Evolutionary conservation across 805 yeast genomes (phyloP).

Genomic region (Hanseniaspora vineae): DNA sequence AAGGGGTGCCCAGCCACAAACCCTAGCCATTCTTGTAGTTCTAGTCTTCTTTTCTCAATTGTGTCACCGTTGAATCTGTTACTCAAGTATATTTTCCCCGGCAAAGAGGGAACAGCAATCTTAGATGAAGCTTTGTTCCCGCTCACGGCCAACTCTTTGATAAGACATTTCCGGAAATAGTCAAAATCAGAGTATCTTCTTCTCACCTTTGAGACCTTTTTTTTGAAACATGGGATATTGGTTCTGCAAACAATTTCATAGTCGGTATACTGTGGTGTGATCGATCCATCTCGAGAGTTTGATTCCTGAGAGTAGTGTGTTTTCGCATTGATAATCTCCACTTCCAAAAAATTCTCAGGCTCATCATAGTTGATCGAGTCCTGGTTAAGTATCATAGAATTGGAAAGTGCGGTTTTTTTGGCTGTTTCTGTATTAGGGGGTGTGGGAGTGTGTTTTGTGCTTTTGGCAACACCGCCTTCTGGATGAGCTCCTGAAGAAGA

Average conservation of each 20-base stretch:
- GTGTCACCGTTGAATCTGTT: constrained; percentile 71
- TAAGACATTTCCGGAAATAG: constrained; percentile 57
- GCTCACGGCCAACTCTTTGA: constrained; percentile 47
- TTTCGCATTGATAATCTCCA: constrained; percentile 47
- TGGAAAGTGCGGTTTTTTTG: background rate
- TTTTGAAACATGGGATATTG: constrained; percentile 76
- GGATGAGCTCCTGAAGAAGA: background rate
- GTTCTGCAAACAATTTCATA: constrained; percentile 85
- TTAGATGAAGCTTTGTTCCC: constrained; percentile 21
- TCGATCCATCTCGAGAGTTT: background rate
- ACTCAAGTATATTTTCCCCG: constrained; percentile 68
- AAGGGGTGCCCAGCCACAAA: constrained; percentile 89
- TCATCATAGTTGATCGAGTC: constrained; percentile 47
- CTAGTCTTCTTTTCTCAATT: constrained; percentile 73
- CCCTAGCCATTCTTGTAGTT: constrained; percentile 66
- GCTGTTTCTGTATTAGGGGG: too few relatives aligned
- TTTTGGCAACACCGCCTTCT: background rate
- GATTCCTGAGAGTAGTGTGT: constrained; percentile 11
- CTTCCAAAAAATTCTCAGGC: constrained; percentile 87
- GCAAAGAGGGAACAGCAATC: constrained; percentile 76
- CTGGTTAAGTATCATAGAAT: constrained; percentile 1
- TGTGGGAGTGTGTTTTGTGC: background rate
- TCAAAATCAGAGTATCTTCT: constrained; percentile 88
- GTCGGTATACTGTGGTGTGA: constrained; percentile 62
- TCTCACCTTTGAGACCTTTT: constrained; percentile 52